Evolutionary conservation across 768 basidiomycete genomes (phyloP).

Genomic region (Mycena amicta): DNA sequence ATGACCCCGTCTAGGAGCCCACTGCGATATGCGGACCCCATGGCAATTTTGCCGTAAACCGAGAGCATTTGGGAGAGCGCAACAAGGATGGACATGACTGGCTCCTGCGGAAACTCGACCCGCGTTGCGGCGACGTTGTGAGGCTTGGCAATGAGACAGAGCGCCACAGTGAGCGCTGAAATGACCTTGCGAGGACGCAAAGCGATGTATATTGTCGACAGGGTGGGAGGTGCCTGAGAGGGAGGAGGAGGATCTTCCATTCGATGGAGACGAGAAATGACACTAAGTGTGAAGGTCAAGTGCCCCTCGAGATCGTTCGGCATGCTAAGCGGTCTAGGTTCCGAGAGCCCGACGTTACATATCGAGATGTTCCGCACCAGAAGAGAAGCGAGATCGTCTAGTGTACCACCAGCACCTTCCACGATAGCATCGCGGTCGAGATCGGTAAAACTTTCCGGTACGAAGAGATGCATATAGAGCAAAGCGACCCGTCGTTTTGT

Average conservation of each 20-base stretch:
- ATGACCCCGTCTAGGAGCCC: neutral
- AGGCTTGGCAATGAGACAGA: neutral
- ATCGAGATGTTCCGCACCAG: neutral
- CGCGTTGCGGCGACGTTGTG: neutral
- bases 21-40: neutral
- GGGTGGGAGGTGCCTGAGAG: neutral
- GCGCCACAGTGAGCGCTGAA: neutral
- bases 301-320: neutral
- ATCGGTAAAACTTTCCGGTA: neutral
- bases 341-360: too few species aligned
- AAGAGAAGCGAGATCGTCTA: neutral
- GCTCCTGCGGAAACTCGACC: neutral
- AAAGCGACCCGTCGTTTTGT: neutral
- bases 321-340: too few species aligned
- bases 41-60: neutral
- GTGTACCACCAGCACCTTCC: neutral
- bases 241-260: neutral
- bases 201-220: neutral
- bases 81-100: neutral
- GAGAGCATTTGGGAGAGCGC: neutral
- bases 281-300: neutral
- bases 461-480: neutral
- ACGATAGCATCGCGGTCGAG: neutral
- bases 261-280: neutral
- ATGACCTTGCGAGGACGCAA: neutral